Percentiles rank a stretch among this genome's conserved stretches.
Evolutionary conservation across 1,284 basidiomycete species (phyloP).

Genomic region (Cryptococcus sp.): DNA sequence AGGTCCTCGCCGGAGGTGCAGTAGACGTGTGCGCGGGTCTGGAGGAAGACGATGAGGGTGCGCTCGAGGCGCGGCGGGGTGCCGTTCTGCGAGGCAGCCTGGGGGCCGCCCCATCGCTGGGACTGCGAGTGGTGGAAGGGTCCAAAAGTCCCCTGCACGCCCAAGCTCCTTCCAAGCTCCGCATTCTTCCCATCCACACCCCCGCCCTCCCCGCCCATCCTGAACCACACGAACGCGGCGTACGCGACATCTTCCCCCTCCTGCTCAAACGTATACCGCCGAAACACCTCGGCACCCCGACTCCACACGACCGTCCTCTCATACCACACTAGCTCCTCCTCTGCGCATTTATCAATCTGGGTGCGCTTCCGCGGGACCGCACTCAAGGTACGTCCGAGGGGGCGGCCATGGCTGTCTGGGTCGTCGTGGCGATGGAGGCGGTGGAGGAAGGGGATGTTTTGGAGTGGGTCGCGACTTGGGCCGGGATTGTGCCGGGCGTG

Average conservation of each 20-base stretch:
- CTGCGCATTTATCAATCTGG: constrained; percentile 6
- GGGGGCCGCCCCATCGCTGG: constrained; percentile 29
- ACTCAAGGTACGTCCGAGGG: not conserved
- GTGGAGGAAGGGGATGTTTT: not conserved
- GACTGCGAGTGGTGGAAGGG: constrained; percentile 43
- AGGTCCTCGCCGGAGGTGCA: constrained; percentile 69
- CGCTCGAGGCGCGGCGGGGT: constrained; percentile 34
- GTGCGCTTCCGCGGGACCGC: not conserved
- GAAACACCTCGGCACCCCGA: constrained; percentile 64
- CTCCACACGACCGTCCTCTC: constrained; percentile 64
- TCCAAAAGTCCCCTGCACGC: constrained; percentile 38
- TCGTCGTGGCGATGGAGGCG: constrained; percentile 3
- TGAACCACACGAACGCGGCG: constrained; percentile 70
- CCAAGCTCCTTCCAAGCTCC: not conserved
- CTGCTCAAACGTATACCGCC: constrained; percentile 69
- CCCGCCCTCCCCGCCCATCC: constrained; percentile 1
- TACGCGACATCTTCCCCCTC: constrained; percentile 69
- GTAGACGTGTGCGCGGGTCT: constrained; percentile 69
- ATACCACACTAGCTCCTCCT: constrained; percentile 68
- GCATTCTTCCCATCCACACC: not conserved
- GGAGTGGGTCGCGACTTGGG: constrained; percentile 8
- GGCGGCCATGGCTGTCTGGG: not conserved
- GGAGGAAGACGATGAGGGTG: constrained; percentile 74
- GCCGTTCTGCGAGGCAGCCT: constrained; percentile 1
- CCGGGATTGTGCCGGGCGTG: constrained; percentile 10